Evolutionary conservation across 768 basidiomycete species (phyloP).

Genomic region (Tremella fuciformis): DNA sequence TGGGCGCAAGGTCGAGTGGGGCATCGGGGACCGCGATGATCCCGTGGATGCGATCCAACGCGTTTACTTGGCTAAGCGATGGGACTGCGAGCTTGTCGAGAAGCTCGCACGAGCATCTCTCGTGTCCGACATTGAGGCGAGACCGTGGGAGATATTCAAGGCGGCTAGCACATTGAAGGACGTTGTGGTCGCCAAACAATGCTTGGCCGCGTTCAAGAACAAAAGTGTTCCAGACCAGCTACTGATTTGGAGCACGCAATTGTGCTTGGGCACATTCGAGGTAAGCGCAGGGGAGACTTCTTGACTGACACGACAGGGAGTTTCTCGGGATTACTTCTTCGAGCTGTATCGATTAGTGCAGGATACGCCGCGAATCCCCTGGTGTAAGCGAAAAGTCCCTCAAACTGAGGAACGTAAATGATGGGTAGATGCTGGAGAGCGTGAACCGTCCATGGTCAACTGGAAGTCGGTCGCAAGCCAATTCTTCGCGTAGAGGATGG

Average conservation of each 20-base stretch:
- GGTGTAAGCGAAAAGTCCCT: no score
- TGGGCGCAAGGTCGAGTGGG: neutral
- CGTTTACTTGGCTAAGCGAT: neutral
- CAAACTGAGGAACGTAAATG: no score
- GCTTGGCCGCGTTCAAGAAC: no score
- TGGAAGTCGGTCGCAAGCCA: no score
- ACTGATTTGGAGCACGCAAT: neutral
- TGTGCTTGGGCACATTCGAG: neutral
- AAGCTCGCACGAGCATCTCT: neutral
- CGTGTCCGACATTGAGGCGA: neutral
- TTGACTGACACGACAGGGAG: neutral
- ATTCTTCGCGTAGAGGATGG: no score
- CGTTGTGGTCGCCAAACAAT: neutral
- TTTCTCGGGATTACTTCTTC: neutral
- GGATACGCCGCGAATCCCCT: no score
- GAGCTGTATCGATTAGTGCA: neutral
- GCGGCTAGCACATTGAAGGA: neutral
- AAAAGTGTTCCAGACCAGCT: neutral
- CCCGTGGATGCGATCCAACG: neutral
- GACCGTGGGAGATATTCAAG: slow-evolving; percentile 4
- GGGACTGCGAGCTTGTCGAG: neutral
- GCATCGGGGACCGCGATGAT: neutral
- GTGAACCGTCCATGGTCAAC: no score
- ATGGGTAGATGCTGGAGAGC: no score
- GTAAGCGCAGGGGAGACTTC: neutral